Base-by-base conservation (phyloP, 345 rosid genomes). In the Angophora floribunda region DNA sequence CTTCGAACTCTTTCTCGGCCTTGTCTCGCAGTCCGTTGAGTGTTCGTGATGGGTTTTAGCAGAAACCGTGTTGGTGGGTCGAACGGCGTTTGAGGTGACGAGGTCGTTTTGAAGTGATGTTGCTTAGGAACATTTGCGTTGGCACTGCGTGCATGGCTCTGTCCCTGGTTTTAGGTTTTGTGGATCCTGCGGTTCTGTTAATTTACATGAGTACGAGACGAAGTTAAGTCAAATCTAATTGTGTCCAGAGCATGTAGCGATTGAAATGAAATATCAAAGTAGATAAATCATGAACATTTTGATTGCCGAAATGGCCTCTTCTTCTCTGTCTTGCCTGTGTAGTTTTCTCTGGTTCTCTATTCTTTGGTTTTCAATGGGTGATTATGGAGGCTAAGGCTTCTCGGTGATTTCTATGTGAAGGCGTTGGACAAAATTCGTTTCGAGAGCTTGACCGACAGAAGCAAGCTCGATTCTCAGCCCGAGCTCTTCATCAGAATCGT, bases 371-470 rank as follows among this genome's bases (percentile, higher is more conserved):
- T 36, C 16, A 32, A 32, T 32, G 79, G 1, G 36, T 75, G 82
- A 36, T 36, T 9, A 41, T 36, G 82, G 82, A 75, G 82, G 49
- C 26, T 44, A 0, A 41, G 26, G 28, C 84, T 52, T 49, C 30
- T 47, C 78, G n/a, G 32, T 86, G 36, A 59, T 86, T 86, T 86
- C 47, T 87, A 26, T 19, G 84, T 41, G 49, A 41, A 93, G 95
- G 95, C 94, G 16, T 65, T 94, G 92, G 95, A 94, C 55, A 94
- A 94, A 86, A 94, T 94, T n/a, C 89, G 94, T 85, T 94, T 92
- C 45, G 94, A 91, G 89, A 86, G 94, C 89, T 79, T 94, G 89
- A 93, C 94, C 6, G 94, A 94, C 67, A 94, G 91, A 89, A 92
- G 94, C 94, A 94, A 92, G 92, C 94, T 94, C 0, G 95, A 92